Base-by-base conservation (phyloP, 495 filamentous ascomycete species). In the Penicillium antarcticum region DNA sequence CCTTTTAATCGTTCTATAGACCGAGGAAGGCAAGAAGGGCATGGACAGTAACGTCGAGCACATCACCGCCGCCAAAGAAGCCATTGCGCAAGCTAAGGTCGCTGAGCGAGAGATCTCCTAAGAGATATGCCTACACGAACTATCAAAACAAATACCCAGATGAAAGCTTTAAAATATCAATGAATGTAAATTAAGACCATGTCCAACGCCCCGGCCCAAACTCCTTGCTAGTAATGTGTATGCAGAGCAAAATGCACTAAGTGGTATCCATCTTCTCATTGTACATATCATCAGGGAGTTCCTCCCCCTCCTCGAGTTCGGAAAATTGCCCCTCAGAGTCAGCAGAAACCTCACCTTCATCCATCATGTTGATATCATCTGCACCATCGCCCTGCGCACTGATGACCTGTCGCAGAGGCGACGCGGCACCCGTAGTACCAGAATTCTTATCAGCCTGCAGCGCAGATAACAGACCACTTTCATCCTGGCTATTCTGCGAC, bases 261-360 rank as follows among this genome's bases (percentile, higher is more conserved):
- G 84, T 81, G 18, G 74, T 86, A 66, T 92, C 88, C 88, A 91
- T 91, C 51, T 73, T 78, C 59, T 89, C 85, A 4, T 66, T 42
- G 37, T 41, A 74, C 45, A 59, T 58, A 21, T 47, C 75, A 33
- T 78, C 78, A 16, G 82, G 77, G 13, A 84, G 67, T 53, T 69
- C 71, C 52, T 78, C 73, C 52, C 79, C 69, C 63, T 80, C 65
- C 39, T 75, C 70, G 37, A 73, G 60, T 42, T 75, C 76, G 5
- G 58, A 62, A 10, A 60, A 57, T 42, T 69, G 65, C 4, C 67
- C 61, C 17, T 68, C 69, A 21, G 74, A 73, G 9, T 71, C 69
- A 35, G 64, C 71, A 32, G 56, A 72, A 26, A 84, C 75, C 60
- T 91, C 87, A 36, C 87, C 87, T 33, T 84, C 83, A 57, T 80